Evolutionary conservation across 331 rosid species (phyloP).

Genomic region (Pyrus hybrid): DNA sequence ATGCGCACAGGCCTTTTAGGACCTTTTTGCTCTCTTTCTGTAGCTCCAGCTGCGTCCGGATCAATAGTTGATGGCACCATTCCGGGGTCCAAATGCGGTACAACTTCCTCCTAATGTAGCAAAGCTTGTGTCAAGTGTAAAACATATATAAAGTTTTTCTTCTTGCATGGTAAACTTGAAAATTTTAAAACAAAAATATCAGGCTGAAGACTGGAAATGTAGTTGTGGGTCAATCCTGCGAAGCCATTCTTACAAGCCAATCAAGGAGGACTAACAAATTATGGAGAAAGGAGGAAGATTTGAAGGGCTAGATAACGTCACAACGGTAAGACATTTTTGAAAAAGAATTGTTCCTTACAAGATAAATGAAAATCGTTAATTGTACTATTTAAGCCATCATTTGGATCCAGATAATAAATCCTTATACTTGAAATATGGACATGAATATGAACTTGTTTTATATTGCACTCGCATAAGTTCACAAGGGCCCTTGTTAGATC

Average conservation of each 20-base stretch:
- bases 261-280: neutral
- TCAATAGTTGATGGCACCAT: slow-evolving; percentile 93
- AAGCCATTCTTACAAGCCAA: neutral
- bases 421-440: neutral
- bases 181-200: neutral
- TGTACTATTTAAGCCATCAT: neutral
- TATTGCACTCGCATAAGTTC: neutral
- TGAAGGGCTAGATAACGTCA: neutral
- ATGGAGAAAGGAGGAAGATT: neutral
- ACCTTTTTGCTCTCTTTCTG: slow-evolving; percentile 58
- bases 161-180: neutral
- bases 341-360: neutral
- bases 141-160: neutral
- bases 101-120: slow-evolving; percentile 71
- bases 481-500: neutral
- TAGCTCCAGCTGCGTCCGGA: slow-evolving; percentile 80
- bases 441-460: neutral
- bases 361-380: neutral
- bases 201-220: neutral
- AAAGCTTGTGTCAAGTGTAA: neutral
- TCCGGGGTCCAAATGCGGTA: slow-evolving; percentile 98
- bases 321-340: neutral
- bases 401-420: neutral
- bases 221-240: neutral
- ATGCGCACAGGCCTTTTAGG: slow-evolving; percentile 76